Percentiles rank a stretch among this genome's conserved stretches.
phyloP scores from a whole-genome alignment of 179 eudicot genomes.

The Patellifolia procumbens region DNA sequence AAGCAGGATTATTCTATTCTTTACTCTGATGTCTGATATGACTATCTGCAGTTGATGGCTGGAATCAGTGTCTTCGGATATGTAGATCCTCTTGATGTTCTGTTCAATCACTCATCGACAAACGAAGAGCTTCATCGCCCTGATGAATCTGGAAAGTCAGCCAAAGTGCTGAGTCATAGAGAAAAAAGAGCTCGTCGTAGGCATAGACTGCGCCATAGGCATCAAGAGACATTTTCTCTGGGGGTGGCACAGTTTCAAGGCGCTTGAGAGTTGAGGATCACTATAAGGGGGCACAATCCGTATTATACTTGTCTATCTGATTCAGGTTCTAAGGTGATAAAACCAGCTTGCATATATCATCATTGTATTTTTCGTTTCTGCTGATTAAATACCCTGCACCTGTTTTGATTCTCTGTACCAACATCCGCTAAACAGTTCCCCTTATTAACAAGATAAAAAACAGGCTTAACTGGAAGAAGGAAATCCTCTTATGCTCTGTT shows the following conservation, averaged over 20 bases:
- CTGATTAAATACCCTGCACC: background rate
- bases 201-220: slow-evolving; percentile 37
- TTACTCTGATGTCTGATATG: background rate
- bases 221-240: slow-evolving; percentile 22
- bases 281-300: background rate
- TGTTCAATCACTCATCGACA: slow-evolving; percentile 29
- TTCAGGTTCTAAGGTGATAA: background rate
- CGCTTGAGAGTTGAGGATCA: background rate
- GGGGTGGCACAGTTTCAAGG: slow-evolving; percentile 8
- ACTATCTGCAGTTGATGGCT: slow-evolving; percentile 24
- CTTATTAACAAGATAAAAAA: background rate
- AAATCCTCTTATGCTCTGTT: background rate
- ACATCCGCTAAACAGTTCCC: background rate
- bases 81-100: slow-evolving; percentile 42
- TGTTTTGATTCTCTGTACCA: no score
- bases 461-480: background rate
- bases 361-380: background rate
- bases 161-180: slow-evolving; percentile 31
- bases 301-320: background rate
- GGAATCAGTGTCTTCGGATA: slow-evolving; percentile 18
- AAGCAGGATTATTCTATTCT: background rate
- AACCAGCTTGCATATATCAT: background rate
- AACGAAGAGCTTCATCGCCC: slow-evolving; percentile 25
- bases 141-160: slow-evolving; percentile 18
- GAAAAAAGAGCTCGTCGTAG: slow-evolving; percentile 39